Evolutionary conservation across 495 filamentous ascomycete species (phyloP), one percentile per base, ranked within the genome.

Genomic region (Sphaerosporella brunnea): DNA sequence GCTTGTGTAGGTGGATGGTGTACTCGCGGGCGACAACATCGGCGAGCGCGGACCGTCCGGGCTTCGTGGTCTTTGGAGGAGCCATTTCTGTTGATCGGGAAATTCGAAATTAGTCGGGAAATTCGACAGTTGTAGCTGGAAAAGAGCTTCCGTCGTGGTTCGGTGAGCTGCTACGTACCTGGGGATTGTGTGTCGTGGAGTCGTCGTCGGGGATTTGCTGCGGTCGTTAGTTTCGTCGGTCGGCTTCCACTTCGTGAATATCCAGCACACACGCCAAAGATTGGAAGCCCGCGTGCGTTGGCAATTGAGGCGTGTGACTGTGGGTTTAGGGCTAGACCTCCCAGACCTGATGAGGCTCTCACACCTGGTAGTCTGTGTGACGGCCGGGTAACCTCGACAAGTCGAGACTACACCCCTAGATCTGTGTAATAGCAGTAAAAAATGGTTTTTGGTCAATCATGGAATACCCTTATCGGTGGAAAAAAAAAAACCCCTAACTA

Each of bases 1-100:
- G 79, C 79, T 93, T 96, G 81, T 99, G 90, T 54, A 99, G 71
- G 77, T 99, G 88, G 75, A 99, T 99, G 67, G 90, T 99, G 78
- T 96, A 99, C 74, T 99, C 92, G 75, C 90, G 85, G 50, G 90
- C 78, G 64, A 99, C 90, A 62, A 96, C 92, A 69, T 96, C 87
- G 64, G 82, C 80, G 67, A 96, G 93, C 69, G 90, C 90, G 65
- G 86, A 94, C 64, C 87, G 82, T 59, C 65, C 63, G 59, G 69
- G 71, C 79, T 93, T 93, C 51, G 73, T 53, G 47, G 70, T 66
- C 72, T 80, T 78, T 63, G 66, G 64, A 65, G 74, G 74, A 71
- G 80, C 80, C 82, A 85, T 87, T 74, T 73, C 73, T 78, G 62
- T 49, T 41, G 50, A 46, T 50, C n/a, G n/a, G 39, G 24, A 26